Percentiles rank a stretch among this genome's conserved stretches.
phyloP scores from a whole-genome alignment of 495 filamentous ascomycete species.

The Aspergillus sclerotiicarbonarius region DNA sequence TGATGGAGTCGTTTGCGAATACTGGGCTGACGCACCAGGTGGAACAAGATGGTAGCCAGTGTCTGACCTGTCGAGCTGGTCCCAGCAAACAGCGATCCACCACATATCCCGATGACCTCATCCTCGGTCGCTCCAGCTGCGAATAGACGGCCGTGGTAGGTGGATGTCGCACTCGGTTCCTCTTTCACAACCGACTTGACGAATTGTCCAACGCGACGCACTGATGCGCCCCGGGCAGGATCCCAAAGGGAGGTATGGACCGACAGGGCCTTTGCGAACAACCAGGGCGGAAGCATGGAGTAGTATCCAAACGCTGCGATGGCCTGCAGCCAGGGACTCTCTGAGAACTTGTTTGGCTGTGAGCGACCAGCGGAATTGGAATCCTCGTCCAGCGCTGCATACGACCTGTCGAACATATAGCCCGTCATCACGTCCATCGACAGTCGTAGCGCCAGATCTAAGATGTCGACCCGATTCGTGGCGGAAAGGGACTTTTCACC shows the following conservation, averaged over 20 bases:
- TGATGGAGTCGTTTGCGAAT: neutral
- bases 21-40: neutral
- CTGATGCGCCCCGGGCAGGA: neutral
- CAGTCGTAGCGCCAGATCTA: neutral
- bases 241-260: neutral
- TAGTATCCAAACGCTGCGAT: constrained; percentile 6
- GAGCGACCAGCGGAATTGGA: neutral
- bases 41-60: constrained; percentile 8
- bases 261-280: neutral
- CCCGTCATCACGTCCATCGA: constrained; percentile 11
- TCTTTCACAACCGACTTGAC: neutral
- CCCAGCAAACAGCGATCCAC: constrained; percentile 3
- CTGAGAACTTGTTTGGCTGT: neutral
- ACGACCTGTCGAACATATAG: neutral
- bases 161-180: neutral
- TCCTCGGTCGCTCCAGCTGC: neutral
- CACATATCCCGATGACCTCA: neutral
- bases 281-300: constrained; percentile 5
- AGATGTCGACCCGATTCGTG: neutral
- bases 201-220: neutral
- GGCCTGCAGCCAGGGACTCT: constrained; percentile 4
- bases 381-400: neutral
- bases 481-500: neutral
- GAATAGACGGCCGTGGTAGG: constrained; percentile 1
- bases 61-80: constrained; percentile 1